These are phyloP conservation scores for Globisporangium spinosum DNA, from an alignment of 352 stramenopile genomes.

Conservation along the genomic window DNA sequence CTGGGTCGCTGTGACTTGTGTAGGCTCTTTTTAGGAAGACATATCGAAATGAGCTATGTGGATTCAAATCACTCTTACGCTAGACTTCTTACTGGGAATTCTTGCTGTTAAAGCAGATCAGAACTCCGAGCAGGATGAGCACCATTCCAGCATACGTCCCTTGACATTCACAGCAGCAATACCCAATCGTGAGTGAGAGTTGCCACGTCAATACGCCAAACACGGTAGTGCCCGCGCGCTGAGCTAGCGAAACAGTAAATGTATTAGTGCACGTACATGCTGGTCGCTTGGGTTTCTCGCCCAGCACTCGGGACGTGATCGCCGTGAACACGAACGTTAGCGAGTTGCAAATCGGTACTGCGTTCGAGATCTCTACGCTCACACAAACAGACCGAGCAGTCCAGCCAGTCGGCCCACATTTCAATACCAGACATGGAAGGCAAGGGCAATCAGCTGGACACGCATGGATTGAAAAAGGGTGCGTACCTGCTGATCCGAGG, in stretches of 20 bases:
- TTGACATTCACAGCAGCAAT: slow-evolving; percentile 13
- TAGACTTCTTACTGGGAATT: not conserved
- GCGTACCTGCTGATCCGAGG: slow-evolving; percentile 60
- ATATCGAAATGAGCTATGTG: not conserved
- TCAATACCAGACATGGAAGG: not conserved
- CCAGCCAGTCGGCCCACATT: not conserved
- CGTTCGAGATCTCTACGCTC: slow-evolving; percentile 69
- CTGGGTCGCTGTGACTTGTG: not conserved
- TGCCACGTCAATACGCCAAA: not conserved
- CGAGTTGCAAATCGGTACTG: slow-evolving; percentile 88
- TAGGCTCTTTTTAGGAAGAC: not conserved
- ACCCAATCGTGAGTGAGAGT: not conserved
- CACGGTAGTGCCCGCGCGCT: not conserved
- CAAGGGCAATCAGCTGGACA: not conserved
- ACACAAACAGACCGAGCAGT: not conserved
- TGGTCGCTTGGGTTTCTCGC: slow-evolving; percentile 65
- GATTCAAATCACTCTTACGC: not conserved
- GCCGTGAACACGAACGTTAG: slow-evolving; percentile 88
- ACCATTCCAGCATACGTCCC: slow-evolving; percentile 61
- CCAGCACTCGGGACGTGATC: slow-evolving; percentile 68
- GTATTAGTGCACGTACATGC: slow-evolving; percentile 40
- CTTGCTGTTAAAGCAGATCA: slow-evolving; percentile 72
- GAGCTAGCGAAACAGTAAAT: not conserved
- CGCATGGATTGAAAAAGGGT: not conserved
- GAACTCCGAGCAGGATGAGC: slow-evolving; percentile 56